Conservation (phyloP, 495 filamentous ascomycete genomes). For the Daldinia bambusicola region DNA sequence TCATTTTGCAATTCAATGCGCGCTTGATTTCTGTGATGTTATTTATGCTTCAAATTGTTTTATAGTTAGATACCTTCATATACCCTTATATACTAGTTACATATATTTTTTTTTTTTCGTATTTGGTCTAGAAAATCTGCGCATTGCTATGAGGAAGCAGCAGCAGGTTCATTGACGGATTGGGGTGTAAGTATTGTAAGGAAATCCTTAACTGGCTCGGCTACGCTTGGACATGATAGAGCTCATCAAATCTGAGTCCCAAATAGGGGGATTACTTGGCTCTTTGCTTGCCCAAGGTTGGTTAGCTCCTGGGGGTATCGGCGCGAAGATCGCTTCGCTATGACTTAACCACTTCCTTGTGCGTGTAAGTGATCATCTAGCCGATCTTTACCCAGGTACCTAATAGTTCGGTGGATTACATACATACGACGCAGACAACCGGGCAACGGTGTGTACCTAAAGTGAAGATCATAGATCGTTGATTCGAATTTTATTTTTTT, state of each 20-base stretch:
- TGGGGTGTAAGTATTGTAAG: not conserved
- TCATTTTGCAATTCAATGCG: slow-evolving; percentile 14
- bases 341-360: not conserved
- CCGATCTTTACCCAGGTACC: slow-evolving; percentile 4
- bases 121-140: too few relatives aligned
- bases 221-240: not conserved
- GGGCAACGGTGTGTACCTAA: too few relatives aligned
- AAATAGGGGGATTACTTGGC: not conserved
- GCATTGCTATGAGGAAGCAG: too few relatives aligned
- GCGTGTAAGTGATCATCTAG: not conserved
- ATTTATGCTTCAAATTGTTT: not conserved
- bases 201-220: not conserved
- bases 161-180: too few relatives aligned
- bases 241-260: not conserved
- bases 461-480: not conserved
- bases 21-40: not conserved
- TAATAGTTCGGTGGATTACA: not conserved
- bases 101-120: too few relatives aligned
- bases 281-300: not conserved
- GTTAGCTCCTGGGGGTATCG: slow-evolving; percentile 7
- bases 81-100: too few relatives aligned
- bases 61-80: too few relatives aligned
- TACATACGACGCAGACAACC: not conserved
- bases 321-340: slow-evolving; percentile 7
- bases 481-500: too few relatives aligned